A percentile compares a stretch with the other conserved stretches of the same genome.
phyloP scores from a whole-genome alignment of 352 stramenopile species.

The Globisporangium canariense region DNA sequence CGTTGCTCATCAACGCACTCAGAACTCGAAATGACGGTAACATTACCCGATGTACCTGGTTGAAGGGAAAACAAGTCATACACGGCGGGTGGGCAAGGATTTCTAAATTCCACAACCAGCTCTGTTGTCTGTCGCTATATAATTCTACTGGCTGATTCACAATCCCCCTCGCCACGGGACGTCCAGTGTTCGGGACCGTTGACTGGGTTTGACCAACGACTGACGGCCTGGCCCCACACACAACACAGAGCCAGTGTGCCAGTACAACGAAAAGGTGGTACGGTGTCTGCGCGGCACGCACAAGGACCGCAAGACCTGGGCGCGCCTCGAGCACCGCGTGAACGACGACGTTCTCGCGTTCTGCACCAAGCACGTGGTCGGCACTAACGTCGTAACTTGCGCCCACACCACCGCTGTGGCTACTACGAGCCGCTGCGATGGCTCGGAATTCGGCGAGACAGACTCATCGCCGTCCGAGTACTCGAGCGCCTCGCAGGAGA shows the following conservation, averaged over 20 bases:
- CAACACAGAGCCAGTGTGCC: slow-evolving; percentile 13
- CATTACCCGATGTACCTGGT: background rate
- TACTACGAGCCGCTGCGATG: background rate
- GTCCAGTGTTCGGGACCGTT: too few species aligned
- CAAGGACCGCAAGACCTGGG: slow-evolving; percentile 32
- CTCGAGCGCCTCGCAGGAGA: background rate
- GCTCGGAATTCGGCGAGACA: background rate
- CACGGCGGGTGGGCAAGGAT: background rate
- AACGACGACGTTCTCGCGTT: slow-evolving; percentile 29
- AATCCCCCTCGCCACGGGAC: background rate
- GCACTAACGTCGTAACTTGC: background rate
- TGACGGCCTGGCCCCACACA: background rate
- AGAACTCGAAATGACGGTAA: background rate
- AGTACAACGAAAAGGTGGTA: slow-evolving; percentile 66
- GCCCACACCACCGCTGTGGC: background rate
- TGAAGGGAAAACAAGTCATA: background rate
- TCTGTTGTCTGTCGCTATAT: background rate
- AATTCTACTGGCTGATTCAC: background rate
- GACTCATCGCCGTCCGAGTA: slow-evolving; percentile 5
- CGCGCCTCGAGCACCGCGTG: slow-evolving; percentile 56
- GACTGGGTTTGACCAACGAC: too few species aligned
- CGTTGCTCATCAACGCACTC: background rate
- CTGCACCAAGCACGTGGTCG: background rate
- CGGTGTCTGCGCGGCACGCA: slow-evolving; percentile 49
- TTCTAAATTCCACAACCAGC: background rate